Evolutionary conservation across 768 basidiomycete genomes (phyloP).

Genomic region (Boletus rufocinnamomeus): DNA sequence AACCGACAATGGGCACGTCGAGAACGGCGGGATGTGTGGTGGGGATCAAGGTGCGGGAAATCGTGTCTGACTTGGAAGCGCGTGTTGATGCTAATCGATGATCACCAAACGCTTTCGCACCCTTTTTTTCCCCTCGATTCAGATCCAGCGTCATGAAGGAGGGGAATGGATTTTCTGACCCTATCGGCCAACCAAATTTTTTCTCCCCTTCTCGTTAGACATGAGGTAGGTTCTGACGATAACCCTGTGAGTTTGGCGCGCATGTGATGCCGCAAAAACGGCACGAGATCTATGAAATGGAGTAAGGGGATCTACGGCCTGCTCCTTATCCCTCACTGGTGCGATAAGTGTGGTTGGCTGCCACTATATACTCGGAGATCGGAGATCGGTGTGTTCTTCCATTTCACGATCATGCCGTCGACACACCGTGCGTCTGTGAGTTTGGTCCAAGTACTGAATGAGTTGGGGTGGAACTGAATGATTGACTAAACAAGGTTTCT

Average conservation of each 20-base stretch:
- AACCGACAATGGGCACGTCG: neutral
- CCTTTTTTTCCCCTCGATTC: neutral
- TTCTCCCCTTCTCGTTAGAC: neutral
- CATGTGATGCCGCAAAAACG: neutral
- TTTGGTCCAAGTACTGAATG: neutral
- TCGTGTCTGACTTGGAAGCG: neutral
- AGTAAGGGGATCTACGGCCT: neutral
- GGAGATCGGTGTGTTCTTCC: constrained; percentile 1
- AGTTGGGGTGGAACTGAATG: neutral
- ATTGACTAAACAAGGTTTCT: neutral
- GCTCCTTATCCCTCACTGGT: neutral
- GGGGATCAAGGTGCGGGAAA: constrained; percentile 1
- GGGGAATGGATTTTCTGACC: neutral
- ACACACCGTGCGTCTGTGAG: neutral
- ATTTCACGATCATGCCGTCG: neutral
- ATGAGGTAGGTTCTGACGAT: constrained; percentile 7
- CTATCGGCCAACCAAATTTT: constrained; percentile 5
- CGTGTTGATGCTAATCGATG: constrained; percentile 17
- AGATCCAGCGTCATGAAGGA: constrained; percentile 1
- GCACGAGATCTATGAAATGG: constrained; percentile 5
- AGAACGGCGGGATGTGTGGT: neutral
- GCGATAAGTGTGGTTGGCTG: neutral
- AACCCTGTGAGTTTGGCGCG: neutral
- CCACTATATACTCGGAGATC: neutral
- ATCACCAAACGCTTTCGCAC: neutral